Conservation (phyloP, 1,284 basidiomycete genomes). For the Cutaneotrichosporon daszewskae region DNA sequence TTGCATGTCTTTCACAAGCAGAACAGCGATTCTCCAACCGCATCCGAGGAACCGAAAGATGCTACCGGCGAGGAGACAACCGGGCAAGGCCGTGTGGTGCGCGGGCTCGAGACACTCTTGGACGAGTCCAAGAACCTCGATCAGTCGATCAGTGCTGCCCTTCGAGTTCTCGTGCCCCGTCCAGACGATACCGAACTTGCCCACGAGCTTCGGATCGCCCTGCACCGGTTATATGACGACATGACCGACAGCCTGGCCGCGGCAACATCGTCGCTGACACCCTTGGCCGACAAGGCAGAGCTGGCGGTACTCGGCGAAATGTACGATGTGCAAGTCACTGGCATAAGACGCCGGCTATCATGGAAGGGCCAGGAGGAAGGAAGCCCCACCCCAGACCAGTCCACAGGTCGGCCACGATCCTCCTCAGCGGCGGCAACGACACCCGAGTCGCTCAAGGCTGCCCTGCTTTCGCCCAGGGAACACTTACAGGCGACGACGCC, state of each 20-base stretch:
- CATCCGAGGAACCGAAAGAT: slow-evolving; percentile 1
- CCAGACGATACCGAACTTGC: slow-evolving; percentile 18
- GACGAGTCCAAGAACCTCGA: slow-evolving; percentile 20
- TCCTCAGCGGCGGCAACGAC: neutral
- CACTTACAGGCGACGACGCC: slow-evolving; percentile 1
- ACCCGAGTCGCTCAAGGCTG: neutral
- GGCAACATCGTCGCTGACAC: slow-evolving; percentile 30
- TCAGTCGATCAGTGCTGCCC: slow-evolving; percentile 20
- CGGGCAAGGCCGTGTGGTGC: slow-evolving; percentile 1
- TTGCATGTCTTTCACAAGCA: no score
- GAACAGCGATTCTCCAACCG: no score
- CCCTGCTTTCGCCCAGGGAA: slow-evolving; percentile 1
- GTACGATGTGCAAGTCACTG: slow-evolving; percentile 38
- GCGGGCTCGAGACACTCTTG: slow-evolving; percentile 16
- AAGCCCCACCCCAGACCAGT: neutral
- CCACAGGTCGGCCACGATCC: slow-evolving; percentile 5
- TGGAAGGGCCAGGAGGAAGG: slow-evolving; percentile 3
- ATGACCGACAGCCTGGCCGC: slow-evolving; percentile 39
- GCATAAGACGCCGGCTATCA: neutral
- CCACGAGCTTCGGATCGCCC: slow-evolving; percentile 28
- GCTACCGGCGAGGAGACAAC: neutral
- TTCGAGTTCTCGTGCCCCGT: slow-evolving; percentile 21
- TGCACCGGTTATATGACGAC: slow-evolving; percentile 32
- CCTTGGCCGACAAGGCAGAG: slow-evolving; percentile 30
- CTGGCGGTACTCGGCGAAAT: slow-evolving; percentile 36